Evolutionary conservation across 179 eudicot species (phyloP).

Genomic region (Beta lomatogona): DNA sequence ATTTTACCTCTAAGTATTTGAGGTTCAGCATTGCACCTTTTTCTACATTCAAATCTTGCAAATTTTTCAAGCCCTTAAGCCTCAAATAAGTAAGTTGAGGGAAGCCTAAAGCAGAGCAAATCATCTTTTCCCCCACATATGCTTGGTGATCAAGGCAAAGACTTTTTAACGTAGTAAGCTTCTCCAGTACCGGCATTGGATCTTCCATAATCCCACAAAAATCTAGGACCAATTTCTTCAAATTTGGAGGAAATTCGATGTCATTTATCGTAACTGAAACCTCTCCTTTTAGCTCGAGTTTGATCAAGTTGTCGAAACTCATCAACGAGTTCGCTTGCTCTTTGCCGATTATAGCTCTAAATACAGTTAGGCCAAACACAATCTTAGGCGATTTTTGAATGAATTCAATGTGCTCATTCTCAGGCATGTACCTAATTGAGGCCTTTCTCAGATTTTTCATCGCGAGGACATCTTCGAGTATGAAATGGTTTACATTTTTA

Average conservation of each 20-base stretch:
- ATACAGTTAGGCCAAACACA: slow-evolving; percentile 25
- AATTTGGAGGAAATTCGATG: slow-evolving; percentile 28
- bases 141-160: slow-evolving; percentile 41
- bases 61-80: slow-evolving; percentile 34
- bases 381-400: slow-evolving; percentile 32
- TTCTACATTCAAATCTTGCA: slow-evolving; percentile 27
- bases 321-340: slow-evolving; percentile 23
- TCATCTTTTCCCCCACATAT: slow-evolving; percentile 32
- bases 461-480: slow-evolving; percentile 24
- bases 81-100: slow-evolving; percentile 31
- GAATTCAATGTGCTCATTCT: slow-evolving; percentile 34
- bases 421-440: slow-evolving; percentile 27
- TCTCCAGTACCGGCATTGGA: slow-evolving; percentile 37
- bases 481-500: slow-evolving; percentile 29
- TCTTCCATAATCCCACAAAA: slow-evolving; percentile 31
- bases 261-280: slow-evolving; percentile 7
- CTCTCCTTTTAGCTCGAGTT: slow-evolving; percentile 34
- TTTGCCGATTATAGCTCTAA: slow-evolving; percentile 27
- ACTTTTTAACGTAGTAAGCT: slow-evolving; percentile 28
- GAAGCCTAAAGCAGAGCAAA: slow-evolving; percentile 32
- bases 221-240: slow-evolving; percentile 36
- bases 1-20: slow-evolving; percentile 15
- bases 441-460: slow-evolving; percentile 34
- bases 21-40: slow-evolving; percentile 31
- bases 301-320: slow-evolving; percentile 28